Percentiles rank a stretch among this genome's conserved stretches.
Evolutionary conservation across 2,329 filamentous ascomycete species (phyloP).

Genomic region (Clonostachys rhizophaga): DNA sequence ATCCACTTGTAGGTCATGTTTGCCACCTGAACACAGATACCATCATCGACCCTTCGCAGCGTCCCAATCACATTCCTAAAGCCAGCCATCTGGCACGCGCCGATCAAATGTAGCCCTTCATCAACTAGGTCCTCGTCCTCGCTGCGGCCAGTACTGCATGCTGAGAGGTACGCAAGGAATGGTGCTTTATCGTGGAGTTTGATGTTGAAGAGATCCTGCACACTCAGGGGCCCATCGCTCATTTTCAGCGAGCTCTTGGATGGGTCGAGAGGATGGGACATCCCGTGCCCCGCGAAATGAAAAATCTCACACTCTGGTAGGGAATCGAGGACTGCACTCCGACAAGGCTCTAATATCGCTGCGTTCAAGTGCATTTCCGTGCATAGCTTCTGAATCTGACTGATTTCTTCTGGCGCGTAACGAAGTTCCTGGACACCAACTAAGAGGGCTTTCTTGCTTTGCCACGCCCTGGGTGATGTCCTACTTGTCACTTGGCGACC

Average conservation of each 20-base stretch:
- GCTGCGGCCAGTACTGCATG: neutral
- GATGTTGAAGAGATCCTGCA: slow-evolving; percentile 32
- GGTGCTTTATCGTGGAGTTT: slow-evolving; percentile 6
- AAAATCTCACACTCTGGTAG: neutral
- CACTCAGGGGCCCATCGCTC: slow-evolving; percentile 11
- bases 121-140: neutral
- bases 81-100: neutral
- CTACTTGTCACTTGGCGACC: neutral
- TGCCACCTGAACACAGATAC: neutral
- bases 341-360: neutral
- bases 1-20: neutral
- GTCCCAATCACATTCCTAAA: neutral
- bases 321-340: neutral
- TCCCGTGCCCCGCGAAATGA: neutral
- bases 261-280: neutral
- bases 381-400: slow-evolving; percentile 4
- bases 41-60: neutral
- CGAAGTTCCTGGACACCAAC: neutral
- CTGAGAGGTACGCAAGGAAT: neutral
- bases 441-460: neutral
- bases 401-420: neutral
- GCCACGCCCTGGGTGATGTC: neutral
- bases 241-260: neutral
- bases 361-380: neutral
- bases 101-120: neutral